A percentile compares a stretch with the other conserved stretches of the same genome.
These are phyloP conservation scores for Termitomyces sp. DNA, from an alignment of 768 basidiomycete species.

Conservation along the genomic window DNA sequence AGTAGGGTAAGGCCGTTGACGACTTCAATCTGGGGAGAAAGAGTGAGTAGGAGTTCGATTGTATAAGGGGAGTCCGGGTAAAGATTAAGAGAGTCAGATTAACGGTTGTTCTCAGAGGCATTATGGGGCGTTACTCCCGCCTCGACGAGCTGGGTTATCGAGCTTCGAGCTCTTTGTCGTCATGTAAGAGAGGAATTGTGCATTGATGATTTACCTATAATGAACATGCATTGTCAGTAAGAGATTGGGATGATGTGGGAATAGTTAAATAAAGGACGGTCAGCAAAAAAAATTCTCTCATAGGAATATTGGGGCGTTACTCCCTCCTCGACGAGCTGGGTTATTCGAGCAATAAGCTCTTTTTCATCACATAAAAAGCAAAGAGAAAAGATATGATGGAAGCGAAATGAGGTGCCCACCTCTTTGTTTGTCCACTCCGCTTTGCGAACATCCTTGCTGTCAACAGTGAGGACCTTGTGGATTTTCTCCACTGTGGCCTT, in stretches of 20 bases:
- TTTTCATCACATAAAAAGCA: conserved; percentile 50
- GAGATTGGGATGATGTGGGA: background rate
- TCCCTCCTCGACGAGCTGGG: conserved; percentile 96
- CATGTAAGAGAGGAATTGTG: conserved; percentile 17
- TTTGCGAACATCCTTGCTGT: conserved; percentile 89
- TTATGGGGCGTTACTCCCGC: conserved; percentile 74
- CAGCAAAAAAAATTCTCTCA: conserved; percentile 57
- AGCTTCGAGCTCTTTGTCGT: conserved; percentile 75
- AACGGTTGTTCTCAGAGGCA: conserved; percentile 52
- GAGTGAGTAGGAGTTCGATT: conserved; percentile 11
- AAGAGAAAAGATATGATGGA: background rate
- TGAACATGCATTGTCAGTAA: conserved; percentile 17
- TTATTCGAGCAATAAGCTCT: conserved; percentile 78
- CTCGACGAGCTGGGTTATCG: conserved; percentile 91
- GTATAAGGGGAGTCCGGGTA: background rate
- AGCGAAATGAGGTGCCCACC: conserved; percentile 41
- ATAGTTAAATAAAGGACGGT: conserved; percentile 16
- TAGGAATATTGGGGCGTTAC: conserved; percentile 75
- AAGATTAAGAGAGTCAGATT: conserved; percentile 25
- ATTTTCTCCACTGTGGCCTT: conserved; percentile 87
- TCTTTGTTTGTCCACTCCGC: conserved; percentile 95
- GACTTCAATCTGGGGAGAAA: conserved; percentile 65
- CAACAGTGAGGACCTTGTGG: conserved; percentile 67
- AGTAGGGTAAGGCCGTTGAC: conserved; percentile 86
- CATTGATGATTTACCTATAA: background rate